Percentiles rank a stretch among this genome's conserved stretches.
These are phyloP conservation scores for Amphicarpaea edgeworthii DNA, from an alignment of 306 rosid genomes.

Conservation along the genomic window DNA sequence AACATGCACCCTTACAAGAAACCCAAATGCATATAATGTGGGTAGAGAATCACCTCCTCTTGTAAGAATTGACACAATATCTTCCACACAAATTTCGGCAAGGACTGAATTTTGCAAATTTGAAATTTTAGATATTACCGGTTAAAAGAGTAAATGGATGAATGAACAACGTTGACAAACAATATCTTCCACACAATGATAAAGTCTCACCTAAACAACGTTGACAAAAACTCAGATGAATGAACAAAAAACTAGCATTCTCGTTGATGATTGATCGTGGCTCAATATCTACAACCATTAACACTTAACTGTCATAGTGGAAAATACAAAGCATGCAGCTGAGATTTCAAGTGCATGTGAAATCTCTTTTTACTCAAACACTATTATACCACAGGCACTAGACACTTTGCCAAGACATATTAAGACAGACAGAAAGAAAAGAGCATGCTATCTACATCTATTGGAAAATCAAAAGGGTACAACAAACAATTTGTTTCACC, in stretches of 20 bases:
- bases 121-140: not conserved
- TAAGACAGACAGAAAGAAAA: constrained; percentile 49
- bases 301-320: constrained; percentile 45
- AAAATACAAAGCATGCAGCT: constrained; percentile 53
- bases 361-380: constrained; percentile 52
- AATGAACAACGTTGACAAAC: too few relatives aligned
- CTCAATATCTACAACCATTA: constrained; percentile 62
- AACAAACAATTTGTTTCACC: constrained; percentile 64
- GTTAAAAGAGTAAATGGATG: too few relatives aligned
- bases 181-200: too few relatives aligned
- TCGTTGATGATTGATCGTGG: constrained; percentile 54
- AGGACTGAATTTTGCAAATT: not conserved
- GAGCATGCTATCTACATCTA: constrained; percentile 66
- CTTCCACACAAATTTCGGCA: not conserved
- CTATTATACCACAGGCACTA: constrained; percentile 42
- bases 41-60: not conserved
- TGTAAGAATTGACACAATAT: not conserved
- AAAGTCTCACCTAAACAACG: constrained; percentile 18
- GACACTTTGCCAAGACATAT: constrained; percentile 49
- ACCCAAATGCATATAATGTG: not conserved
- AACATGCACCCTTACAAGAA: not conserved
- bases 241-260: constrained; percentile 53
- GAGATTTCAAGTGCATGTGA: constrained; percentile 53
- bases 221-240: constrained; percentile 42
- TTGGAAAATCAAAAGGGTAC: constrained; percentile 31